phyloP scores from a whole-genome alignment of 164 flowering plant species.

The Vitis cinerea region DNA sequence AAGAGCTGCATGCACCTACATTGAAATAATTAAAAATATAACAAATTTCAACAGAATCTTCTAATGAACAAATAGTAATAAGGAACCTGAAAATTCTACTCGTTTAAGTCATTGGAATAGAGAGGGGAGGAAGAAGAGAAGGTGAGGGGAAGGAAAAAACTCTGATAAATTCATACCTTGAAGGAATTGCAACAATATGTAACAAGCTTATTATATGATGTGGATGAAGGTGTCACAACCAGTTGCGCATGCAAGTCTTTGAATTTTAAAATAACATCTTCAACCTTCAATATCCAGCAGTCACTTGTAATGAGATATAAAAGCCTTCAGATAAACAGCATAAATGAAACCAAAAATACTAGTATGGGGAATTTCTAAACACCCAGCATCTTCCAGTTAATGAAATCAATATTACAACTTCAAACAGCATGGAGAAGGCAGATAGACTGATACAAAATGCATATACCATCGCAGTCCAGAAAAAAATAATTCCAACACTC shows the following conservation, averaged over 20 bases:
- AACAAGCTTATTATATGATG: slow-evolving; percentile 62
- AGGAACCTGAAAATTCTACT: no score
- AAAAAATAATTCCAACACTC: no score
- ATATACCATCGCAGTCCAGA: no score
- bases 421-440: neutral
- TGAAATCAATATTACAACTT: neutral
- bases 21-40: neutral
- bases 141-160: no score
- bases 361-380: no score
- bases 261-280: slow-evolving; percentile 51
- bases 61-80: no score
- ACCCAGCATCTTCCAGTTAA: no score
- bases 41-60: neutral
- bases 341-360: neutral
- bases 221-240: slow-evolving; percentile 53
- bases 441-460: no score
- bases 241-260: slow-evolving; percentile 49
- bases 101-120: no score
- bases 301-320: no score
- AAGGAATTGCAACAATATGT: slow-evolving; percentile 42
- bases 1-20: slow-evolving; percentile 77
- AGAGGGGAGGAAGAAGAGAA: no score
- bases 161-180: slow-evolving; percentile 47
- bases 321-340: no score
- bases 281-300: slow-evolving; percentile 50